Percentiles rank a stretch among this genome's conserved stretches.
Evolutionary conservation across 139 green algal species (phyloP).

Genomic region (Yamagishiella unicocca): DNA sequence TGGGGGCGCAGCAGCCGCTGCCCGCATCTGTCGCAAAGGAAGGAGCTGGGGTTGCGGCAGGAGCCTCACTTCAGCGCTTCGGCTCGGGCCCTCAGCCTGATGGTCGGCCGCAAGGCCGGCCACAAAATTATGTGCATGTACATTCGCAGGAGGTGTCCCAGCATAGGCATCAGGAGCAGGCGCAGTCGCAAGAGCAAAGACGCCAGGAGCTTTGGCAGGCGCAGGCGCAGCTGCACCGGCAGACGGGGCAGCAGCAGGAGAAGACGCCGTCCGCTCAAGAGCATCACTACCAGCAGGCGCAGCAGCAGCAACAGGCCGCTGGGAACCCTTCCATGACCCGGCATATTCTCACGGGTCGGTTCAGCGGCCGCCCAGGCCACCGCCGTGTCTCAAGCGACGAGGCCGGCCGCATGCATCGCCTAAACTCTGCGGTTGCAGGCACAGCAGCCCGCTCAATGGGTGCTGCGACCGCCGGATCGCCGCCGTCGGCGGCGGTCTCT

Average conservation of each 20-base stretch:
- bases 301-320: constrained; percentile 6
- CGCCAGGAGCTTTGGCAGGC: neutral
- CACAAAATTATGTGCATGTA: neutral
- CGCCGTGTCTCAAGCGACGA: constrained; percentile 20
- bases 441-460: neutral
- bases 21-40: neutral
- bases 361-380: neutral
- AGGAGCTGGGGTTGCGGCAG: neutral
- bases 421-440: neutral
- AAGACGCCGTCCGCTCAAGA: neutral
- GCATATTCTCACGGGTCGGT: too few relatives aligned
- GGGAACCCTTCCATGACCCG: neutral
- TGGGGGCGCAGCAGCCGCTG: neutral
- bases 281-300: neutral
- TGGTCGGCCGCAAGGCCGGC: neutral
- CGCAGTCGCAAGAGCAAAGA: neutral
- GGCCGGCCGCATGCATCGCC: neutral
- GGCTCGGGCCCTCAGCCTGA: neutral
- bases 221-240: neutral
- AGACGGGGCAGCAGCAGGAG: constrained; percentile 8
- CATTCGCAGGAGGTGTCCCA: neutral
- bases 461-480: neutral
- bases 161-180: neutral
- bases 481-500: neutral
- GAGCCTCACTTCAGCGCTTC: too few relatives aligned